phyloP scores from a whole-genome alignment of 2,329 filamentous ascomycete species.

The Penicillium sp. region DNA sequence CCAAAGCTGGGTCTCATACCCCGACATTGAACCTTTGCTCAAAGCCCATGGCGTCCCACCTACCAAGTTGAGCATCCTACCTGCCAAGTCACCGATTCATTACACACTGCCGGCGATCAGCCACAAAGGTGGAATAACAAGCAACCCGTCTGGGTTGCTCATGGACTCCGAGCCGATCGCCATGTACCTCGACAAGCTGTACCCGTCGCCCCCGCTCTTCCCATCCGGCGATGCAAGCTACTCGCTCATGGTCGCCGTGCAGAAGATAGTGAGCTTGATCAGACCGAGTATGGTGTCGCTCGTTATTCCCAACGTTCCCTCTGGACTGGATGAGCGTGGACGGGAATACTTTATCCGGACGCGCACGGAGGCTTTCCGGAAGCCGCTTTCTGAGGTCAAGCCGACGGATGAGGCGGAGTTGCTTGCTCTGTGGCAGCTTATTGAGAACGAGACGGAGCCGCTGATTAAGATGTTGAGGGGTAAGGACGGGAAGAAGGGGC shows the following conservation, averaged over 20 bases:
- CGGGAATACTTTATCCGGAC: conserved; percentile 27
- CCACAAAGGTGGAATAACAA: conserved; percentile 20
- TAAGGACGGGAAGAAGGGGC: conserved; percentile 24
- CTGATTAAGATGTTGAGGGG: conserved; percentile 25
- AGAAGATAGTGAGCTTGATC: conserved; percentile 4
- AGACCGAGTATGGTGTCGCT: conserved; percentile 4
- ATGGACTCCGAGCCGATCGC: conserved; percentile 31
- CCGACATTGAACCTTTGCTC: conserved; percentile 24
- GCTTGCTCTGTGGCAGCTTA: conserved; percentile 13
- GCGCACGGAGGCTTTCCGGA: conserved; percentile 21
- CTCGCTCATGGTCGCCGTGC: conserved; percentile 22
- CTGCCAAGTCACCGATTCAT: conserved; percentile 10
- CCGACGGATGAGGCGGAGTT: conserved; percentile 19
- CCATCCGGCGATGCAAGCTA: conserved; percentile 30
- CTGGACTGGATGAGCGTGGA: conserved; percentile 24
- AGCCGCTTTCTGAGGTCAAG: conserved; percentile 24
- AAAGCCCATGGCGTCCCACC: conserved; percentile 19
- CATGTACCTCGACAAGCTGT: conserved; percentile 25
- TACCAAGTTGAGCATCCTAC: conserved; percentile 12
- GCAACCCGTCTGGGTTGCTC: conserved; percentile 22
- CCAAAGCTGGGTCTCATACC: conserved; percentile 22
- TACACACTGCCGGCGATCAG: conserved; percentile 32
- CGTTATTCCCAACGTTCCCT: conserved; percentile 20
- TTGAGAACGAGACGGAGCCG: conserved; percentile 16
- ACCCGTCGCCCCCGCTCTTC: conserved; percentile 25